These are phyloP conservation scores for Primulina eburnea DNA, from an alignment of 257 asterid species.

Conservation along the genomic window DNA sequence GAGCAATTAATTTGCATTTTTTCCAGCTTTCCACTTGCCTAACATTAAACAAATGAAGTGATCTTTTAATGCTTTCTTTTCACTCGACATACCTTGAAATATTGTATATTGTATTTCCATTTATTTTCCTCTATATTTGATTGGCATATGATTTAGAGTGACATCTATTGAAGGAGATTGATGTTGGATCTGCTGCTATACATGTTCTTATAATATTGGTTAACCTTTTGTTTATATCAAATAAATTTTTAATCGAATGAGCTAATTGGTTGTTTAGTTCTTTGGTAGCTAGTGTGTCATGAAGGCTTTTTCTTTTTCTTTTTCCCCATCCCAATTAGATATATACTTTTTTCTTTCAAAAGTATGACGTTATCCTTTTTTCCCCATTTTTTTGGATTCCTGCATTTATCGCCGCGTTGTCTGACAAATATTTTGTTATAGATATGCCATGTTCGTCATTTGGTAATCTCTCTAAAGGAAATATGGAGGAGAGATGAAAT, in stretches of 20 bases:
- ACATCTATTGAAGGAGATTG: conserved; percentile 4
- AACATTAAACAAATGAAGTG: background rate
- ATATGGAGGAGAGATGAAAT: background rate
- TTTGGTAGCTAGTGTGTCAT: background rate
- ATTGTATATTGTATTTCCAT: background rate
- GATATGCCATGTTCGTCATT: background rate
- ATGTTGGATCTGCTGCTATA: background rate
- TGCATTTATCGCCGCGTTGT: background rate
- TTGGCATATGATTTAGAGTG: background rate
- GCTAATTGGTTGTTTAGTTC: background rate
- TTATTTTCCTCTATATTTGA: background rate
- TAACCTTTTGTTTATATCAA: background rate
- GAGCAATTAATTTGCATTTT: background rate
- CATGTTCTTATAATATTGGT: background rate
- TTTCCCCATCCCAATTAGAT: background rate
- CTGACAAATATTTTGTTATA: background rate
- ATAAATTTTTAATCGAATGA: background rate
- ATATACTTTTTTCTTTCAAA: background rate
- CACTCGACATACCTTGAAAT: background rate
- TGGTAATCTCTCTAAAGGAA: background rate
- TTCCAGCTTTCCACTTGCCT: no score
- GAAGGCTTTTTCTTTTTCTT: background rate
- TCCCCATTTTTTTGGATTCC: no score
- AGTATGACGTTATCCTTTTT: background rate
- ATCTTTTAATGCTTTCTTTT: background rate